Percentiles rank a stretch among this genome's conserved stretches.
Evolutionary conservation across 441 rosid genomes (phyloP).

Genomic region (Hura crepitans): DNA sequence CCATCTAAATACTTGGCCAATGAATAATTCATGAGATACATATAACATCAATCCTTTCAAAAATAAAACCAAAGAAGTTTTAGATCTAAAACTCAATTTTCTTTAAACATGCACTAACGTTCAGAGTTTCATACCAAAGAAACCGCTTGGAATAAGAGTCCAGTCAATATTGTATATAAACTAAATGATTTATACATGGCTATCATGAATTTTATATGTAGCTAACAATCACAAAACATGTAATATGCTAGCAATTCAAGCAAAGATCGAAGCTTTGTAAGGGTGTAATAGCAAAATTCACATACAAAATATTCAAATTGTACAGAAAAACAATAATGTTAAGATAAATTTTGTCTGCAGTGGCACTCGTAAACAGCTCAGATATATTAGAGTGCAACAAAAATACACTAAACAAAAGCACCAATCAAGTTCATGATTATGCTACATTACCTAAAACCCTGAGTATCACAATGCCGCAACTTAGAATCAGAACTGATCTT

Average conservation of each 20-base stretch:
- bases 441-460: slow-evolving; percentile 58
- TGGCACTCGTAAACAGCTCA: background rate
- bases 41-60: background rate
- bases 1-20: background rate
- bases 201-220: background rate
- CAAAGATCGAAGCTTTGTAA: background rate
- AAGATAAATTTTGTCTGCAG: background rate
- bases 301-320: background rate
- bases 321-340: background rate
- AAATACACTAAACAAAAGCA: background rate
- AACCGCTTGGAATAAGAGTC: background rate
- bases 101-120: background rate
- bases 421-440: slow-evolving; percentile 9
- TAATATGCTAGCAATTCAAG: background rate
- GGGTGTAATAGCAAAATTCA: background rate
- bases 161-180: background rate
- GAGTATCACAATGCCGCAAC: slow-evolving; percentile 64
- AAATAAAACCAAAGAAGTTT: background rate
- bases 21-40: background rate
- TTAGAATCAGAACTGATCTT: slow-evolving; percentile 62
- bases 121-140: background rate
- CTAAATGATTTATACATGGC: background rate
- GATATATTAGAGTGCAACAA: background rate
- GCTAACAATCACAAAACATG: background rate
- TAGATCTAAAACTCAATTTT: background rate